A percentile compares a stretch with the other conserved stretches of the same genome.
Conservation (phyloP, 352 stramenopile genomes). For the Elongisporangium prolatum region DNA sequence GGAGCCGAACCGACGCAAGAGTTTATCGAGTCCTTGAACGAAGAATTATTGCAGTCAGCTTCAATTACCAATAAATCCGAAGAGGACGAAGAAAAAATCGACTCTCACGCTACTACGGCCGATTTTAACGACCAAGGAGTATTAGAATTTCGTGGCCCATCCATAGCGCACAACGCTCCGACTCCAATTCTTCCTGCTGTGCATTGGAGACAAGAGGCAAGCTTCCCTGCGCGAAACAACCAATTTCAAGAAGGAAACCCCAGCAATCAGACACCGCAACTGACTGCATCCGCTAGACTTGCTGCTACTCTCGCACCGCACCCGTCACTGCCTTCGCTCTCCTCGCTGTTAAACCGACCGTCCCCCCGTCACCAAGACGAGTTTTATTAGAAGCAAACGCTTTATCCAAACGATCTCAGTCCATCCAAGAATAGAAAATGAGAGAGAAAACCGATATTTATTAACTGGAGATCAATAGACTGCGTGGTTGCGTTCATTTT, state of each 20-base stretch:
- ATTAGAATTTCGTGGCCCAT: not conserved
- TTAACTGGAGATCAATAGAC: not conserved
- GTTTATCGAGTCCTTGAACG: conserved; percentile 14
- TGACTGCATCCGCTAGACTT: not conserved
- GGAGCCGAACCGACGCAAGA: conserved; percentile 30
- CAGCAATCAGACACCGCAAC: too few species aligned
- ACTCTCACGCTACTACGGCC: not conserved
- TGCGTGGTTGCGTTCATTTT: too few species aligned
- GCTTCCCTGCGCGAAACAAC: not conserved
- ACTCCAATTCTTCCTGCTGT: not conserved
- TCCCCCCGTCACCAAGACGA: not conserved
- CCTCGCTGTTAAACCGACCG: not conserved
- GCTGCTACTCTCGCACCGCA: too few species aligned
- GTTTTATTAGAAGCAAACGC: not conserved
- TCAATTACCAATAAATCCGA: not conserved
- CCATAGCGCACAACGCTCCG: not conserved
- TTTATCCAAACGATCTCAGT: not conserved
- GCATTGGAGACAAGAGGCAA: not conserved
- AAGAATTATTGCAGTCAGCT: conserved; percentile 3
- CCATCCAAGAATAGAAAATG: not conserved
- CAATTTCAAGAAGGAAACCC: not conserved
- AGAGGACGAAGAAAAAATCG: not conserved
- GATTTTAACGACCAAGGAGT: not conserved
- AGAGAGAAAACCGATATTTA: not conserved
- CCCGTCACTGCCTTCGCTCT: not conserved